These are phyloP conservation scores for Rhizopus delemar DNA, from an alignment of 371 early-diverging fungal genomes.

Conservation along the genomic window DNA sequence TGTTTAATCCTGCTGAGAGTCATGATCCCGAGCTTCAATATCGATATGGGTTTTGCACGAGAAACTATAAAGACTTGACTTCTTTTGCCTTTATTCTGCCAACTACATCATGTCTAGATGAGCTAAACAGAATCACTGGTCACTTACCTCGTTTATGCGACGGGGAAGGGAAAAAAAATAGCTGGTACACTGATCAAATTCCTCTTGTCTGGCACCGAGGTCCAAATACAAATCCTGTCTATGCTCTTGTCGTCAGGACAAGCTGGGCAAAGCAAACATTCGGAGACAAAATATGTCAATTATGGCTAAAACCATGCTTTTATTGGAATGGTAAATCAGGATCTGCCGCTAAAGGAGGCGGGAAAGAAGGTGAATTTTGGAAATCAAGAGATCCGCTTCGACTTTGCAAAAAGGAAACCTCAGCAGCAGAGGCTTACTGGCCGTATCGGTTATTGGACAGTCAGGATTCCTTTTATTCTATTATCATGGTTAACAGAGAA, in stretches of 20 bases:
- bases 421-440: slow-evolving; percentile 64
- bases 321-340: slow-evolving; percentile 70
- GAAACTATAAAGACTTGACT: slow-evolving; percentile 18
- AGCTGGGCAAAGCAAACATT: slow-evolving; percentile 54
- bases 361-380: slow-evolving; percentile 64
- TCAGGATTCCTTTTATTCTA: slow-evolving; percentile 36
- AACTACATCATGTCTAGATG: slow-evolving; percentile 43
- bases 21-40: slow-evolving; percentile 10
- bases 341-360: slow-evolving; percentile 12
- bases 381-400: slow-evolving; percentile 53
- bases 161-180: slow-evolving; percentile 16
- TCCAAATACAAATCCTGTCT: slow-evolving; percentile 69
- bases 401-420: slow-evolving; percentile 59
- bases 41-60: slow-evolving; percentile 8
- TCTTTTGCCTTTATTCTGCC: slow-evolving; percentile 56
- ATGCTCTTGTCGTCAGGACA: slow-evolving; percentile 64
- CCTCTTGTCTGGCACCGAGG: slow-evolving; percentile 67
- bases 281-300: slow-evolving; percentile 39
- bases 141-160: slow-evolving; percentile 57
- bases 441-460: slow-evolving; percentile 29
- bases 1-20: slow-evolving; percentile 8
- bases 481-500: slow-evolving; percentile 62
- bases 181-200: slow-evolving; percentile 9
- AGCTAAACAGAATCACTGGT: slow-evolving; percentile 38
- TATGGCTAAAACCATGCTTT: slow-evolving; percentile 62